Evolutionary conservation across 2,329 filamentous ascomycete species (phyloP), one percentile per base, ranked within the genome.

Genomic region (Bretziella fagacearum): DNA sequence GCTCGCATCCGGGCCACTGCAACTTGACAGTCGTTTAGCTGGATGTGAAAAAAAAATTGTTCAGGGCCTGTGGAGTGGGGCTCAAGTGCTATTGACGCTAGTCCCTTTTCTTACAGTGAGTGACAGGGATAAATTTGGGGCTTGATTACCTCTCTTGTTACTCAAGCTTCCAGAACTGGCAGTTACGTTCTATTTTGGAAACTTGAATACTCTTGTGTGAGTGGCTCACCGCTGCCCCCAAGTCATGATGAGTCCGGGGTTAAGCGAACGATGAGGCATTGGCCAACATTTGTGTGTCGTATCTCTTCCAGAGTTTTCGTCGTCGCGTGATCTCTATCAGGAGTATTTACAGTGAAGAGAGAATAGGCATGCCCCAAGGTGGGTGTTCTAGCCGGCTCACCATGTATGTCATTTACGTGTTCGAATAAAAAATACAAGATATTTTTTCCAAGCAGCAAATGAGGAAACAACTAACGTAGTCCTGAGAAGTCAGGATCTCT

Each of bases 51-150:
- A 27, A 51, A 50, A 47, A 50, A 40, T 44, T 44, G 27, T 20
- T 51, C 45, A 51, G 49, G 44, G 41, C 45, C 49, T 51, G 49
- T 51, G 44, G 45, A 35, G 49, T 51, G 49, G 49, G 49, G 49
- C 44, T 36, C 32, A 33, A 37, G n/a, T 11, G n/a, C 41, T 32
- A n/a, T n/a, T 35, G n/a, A 18, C 32, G 10, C 7, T 6, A 15
- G 32, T n/a, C n/a, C n/a, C n/a, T n/a, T n/a, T n/a, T n/a, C n/a
- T n/a, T n/a, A n/a, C n/a, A n/a, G n/a, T n/a, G n/a, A n/a, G n/a
- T 39, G 17, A 10, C 35, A n/a, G 18, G 17, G 18, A 17, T 39
- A 39, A 10, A 5, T 6, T n/a, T n/a, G 30, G 13, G 30, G 11
- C 13, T 33, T 33, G 4, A n/a, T 33, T 33, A 33, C 30, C 30